Conservation (phyloP, 2,329 filamentous ascomycete genomes). For the Fusarium equiseti region DNA sequence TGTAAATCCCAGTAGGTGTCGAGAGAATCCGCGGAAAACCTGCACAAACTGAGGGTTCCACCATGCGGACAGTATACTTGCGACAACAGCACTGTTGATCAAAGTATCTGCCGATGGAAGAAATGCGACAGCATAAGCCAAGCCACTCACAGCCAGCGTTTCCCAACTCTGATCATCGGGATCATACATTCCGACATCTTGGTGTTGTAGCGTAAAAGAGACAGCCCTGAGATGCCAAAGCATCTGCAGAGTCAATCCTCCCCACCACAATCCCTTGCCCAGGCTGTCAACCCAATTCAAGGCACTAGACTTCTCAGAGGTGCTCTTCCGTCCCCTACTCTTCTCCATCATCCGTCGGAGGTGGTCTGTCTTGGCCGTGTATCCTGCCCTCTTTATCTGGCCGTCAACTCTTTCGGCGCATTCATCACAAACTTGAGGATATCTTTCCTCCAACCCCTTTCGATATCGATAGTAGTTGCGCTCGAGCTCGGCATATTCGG, state of each 20-base stretch:
- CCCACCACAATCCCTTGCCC: slow-evolving; percentile 62
- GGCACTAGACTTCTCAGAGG: slow-evolving; percentile 49
- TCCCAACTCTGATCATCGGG: slow-evolving; percentile 48
- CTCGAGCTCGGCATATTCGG: slow-evolving; percentile 77
- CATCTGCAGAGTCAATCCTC: slow-evolving; percentile 60
- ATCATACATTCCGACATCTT: slow-evolving; percentile 51
- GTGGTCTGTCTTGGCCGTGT: slow-evolving; percentile 86
- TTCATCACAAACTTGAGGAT: slow-evolving; percentile 86
- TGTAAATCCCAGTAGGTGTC: slow-evolving; percentile 69
- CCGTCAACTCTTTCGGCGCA: slow-evolving; percentile 82
- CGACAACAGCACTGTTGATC: slow-evolving; percentile 61
- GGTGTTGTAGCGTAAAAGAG: slow-evolving; percentile 42
- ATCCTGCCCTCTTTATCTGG: slow-evolving; percentile 77
- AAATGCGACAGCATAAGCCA: slow-evolving; percentile 38
- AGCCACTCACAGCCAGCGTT: slow-evolving; percentile 17
- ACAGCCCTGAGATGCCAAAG: slow-evolving; percentile 62
- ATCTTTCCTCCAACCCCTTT: slow-evolving; percentile 79
- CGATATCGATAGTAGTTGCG: slow-evolving; percentile 77
- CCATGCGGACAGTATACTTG: slow-evolving; percentile 67
- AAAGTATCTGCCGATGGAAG: slow-evolving; percentile 58
- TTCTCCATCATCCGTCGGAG: slow-evolving; percentile 80
- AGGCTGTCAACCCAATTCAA: slow-evolving; percentile 59
- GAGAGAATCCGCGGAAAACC: slow-evolving; percentile 69
- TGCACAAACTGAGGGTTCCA: slow-evolving; percentile 78
- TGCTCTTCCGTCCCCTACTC: slow-evolving; percentile 57